phyloP scores from a whole-genome alignment of 176 grass and related monocot genomes.

The Cymbopogon citratus region DNA sequence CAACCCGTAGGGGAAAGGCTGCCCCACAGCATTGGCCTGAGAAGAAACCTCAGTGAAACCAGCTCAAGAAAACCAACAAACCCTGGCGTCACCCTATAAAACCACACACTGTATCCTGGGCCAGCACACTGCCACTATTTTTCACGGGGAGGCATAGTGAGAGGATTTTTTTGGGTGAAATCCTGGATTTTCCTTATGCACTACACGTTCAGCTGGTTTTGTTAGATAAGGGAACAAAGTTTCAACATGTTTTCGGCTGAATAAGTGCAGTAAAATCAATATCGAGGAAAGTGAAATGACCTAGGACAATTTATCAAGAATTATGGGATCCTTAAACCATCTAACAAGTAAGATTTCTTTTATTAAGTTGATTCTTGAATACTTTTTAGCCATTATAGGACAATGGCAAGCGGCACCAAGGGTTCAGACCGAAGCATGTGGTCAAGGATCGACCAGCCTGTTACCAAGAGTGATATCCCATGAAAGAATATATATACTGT shows the following conservation, averaged over 20 bases:
- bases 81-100: background rate
- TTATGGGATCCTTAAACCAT: background rate
- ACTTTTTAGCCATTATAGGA: background rate
- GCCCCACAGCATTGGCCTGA: background rate
- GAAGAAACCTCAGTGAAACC: background rate
- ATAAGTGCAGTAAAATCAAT: too few species aligned
- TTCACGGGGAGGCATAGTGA: background rate
- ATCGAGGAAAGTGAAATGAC: too few species aligned
- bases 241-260: too few species aligned
- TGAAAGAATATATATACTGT: background rate
- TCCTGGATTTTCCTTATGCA: background rate
- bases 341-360: background rate
- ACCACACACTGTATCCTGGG: background rate
- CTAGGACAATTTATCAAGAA: too few species aligned
- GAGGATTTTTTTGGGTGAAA: background rate
- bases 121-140: background rate
- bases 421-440: background rate
- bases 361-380: background rate
- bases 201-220: too few species aligned
- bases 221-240: too few species aligned
- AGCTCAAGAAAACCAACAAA: background rate
- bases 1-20: background rate
- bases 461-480: background rate
- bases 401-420: background rate
- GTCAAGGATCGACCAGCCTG: background rate